Base-by-base conservation (phyloP, 1,284 basidiomycete genomes). In the Cutaneotrichosporon cyanovorans region DNA sequence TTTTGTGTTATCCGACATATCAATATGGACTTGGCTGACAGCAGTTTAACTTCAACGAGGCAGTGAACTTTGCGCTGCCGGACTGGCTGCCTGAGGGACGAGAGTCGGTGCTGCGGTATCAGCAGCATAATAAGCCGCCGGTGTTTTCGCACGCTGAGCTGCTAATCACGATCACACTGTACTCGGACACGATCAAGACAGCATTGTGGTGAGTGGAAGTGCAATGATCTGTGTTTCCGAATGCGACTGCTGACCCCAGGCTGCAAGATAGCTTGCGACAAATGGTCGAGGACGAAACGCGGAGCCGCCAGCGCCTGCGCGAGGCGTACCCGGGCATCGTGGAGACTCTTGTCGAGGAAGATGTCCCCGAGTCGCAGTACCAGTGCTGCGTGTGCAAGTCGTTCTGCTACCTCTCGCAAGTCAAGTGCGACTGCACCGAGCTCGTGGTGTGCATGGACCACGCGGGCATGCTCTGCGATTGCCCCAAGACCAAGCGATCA, bases 61-160 rank as follows among this genome's bases (percentile, higher is more conserved):
- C 95, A 1, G 95, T 99, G 65, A 99, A 99, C 73, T 98, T 99
- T 70, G 93, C 93, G 5, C 76, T 96, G 33, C 89, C 92, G 15
- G 90, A 97, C 69, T 99, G 95, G 95, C 75, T 98, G 43, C 76
- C 83, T 18, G 81, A 82, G 50, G 95, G 87, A 32, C 78, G 85
- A 39, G 85, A 88, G 53, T 95, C 90, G 62, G 87, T 91, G 14
- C 78, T 82, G 65, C 80, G 87, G 40, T 93, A 98, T 71, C 82
- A 87, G 62, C 80, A 85, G 51, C 87, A 96, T 69, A 76, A 81
- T 69, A 96, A 97, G 68, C 76, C 85, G 25, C 93, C 95, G 2
- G 95, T 98, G 6, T 99, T 99, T 73, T 97, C 91, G 22, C 95
- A 98, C 69, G 89, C 97, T 59, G 93, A 98, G 73, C 79, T 98